Conservation (phyloP, 2,329 filamentous ascomycete species). For the Fusarium camptoceras region DNA sequence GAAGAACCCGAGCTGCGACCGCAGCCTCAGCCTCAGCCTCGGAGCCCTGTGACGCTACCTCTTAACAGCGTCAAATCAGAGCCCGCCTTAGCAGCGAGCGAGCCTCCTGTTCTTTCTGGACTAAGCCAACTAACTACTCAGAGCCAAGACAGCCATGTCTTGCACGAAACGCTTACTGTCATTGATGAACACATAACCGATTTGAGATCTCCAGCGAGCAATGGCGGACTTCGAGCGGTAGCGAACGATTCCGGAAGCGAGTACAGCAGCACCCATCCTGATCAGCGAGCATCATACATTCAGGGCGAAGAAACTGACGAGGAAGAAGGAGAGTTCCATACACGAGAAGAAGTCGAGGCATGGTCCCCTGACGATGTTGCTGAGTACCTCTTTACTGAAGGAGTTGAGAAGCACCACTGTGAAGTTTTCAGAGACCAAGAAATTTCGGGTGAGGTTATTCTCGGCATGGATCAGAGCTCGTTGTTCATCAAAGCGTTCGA, state of each 20-base stretch:
- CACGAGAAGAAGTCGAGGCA: slow-evolving; percentile 75
- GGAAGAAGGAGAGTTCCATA: slow-evolving; percentile 82
- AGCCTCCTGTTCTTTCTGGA: slow-evolving; percentile 43
- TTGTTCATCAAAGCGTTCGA: slow-evolving; percentile 97
- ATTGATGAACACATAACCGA: slow-evolving; percentile 98
- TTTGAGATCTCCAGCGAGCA: slow-evolving; percentile 69
- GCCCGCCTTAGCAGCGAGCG: slow-evolving; percentile 41
- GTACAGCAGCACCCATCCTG: slow-evolving; percentile 84
- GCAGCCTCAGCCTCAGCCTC: slow-evolving; percentile 53
- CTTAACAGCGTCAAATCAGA: slow-evolving; percentile 56
- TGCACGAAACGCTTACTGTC: slow-evolving; percentile 94
- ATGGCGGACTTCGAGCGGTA: slow-evolving; percentile 63
- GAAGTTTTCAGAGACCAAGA: slow-evolving; percentile 96
- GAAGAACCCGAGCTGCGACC: slow-evolving; percentile 51
- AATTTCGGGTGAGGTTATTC: slow-evolving; percentile 90
- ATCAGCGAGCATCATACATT: slow-evolving; percentile 87
- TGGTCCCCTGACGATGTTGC: slow-evolving; percentile 89
- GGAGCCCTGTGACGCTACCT: slow-evolving; percentile 57
- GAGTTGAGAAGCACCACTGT: slow-evolving; percentile 90
- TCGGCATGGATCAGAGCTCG: slow-evolving; percentile 95
- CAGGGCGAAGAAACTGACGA: slow-evolving; percentile 96
- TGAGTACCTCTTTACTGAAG: slow-evolving; percentile 85
- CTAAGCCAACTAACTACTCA: slow-evolving; percentile 55
- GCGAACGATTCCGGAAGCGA: slow-evolving; percentile 87
- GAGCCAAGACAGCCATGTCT: slow-evolving; percentile 74